Evolutionary conservation across 1,284 basidiomycete species (phyloP).

Genomic region (Spongispora temasekensis): DNA sequence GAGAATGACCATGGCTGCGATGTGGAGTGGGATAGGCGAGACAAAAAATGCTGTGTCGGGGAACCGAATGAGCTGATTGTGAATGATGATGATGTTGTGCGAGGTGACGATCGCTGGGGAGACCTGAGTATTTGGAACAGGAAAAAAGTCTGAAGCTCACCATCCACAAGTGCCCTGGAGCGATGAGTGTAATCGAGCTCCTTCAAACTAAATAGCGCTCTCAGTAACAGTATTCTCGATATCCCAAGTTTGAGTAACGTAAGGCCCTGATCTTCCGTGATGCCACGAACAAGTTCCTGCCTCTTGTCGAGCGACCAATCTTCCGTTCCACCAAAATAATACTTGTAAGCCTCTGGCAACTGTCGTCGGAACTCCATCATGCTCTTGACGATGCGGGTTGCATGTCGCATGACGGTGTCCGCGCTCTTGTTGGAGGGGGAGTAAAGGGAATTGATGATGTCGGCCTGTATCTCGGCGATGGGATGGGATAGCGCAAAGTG

Average conservation of each 20-base stretch:
- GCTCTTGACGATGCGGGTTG: slow-evolving; percentile 72
- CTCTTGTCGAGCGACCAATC: slow-evolving; percentile 69
- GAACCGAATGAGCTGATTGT: slow-evolving; percentile 76
- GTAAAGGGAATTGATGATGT: slow-evolving; percentile 82
- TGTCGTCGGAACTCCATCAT: slow-evolving; percentile 66
- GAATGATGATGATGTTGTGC: slow-evolving; percentile 80
- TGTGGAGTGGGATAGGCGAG: slow-evolving; percentile 80
- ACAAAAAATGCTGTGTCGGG: slow-evolving; percentile 84
- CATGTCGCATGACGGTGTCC: slow-evolving; percentile 71
- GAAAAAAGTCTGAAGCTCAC: slow-evolving; percentile 40
- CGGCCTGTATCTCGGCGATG: slow-evolving; percentile 78
- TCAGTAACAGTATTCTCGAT: slow-evolving; percentile 70
- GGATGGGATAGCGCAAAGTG: slow-evolving; percentile 72
- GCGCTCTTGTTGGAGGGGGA: slow-evolving; percentile 65
- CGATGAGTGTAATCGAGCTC: slow-evolving; percentile 64
- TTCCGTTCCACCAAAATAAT: slow-evolving; percentile 70
- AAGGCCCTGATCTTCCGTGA: slow-evolving; percentile 75
- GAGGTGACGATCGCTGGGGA: slow-evolving; percentile 72
- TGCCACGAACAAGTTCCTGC: slow-evolving; percentile 64
- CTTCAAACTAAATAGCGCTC: slow-evolving; percentile 74
- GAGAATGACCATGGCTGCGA: slow-evolving; percentile 84
- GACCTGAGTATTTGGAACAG: slow-evolving; percentile 8
- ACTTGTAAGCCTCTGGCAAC: slow-evolving; percentile 67
- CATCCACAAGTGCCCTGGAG: slow-evolving; percentile 71
- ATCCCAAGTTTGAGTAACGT: slow-evolving; percentile 80